phyloP scores from a whole-genome alignment of 2,329 filamentous ascomycete species.

The Orbilia brochopaga region DNA sequence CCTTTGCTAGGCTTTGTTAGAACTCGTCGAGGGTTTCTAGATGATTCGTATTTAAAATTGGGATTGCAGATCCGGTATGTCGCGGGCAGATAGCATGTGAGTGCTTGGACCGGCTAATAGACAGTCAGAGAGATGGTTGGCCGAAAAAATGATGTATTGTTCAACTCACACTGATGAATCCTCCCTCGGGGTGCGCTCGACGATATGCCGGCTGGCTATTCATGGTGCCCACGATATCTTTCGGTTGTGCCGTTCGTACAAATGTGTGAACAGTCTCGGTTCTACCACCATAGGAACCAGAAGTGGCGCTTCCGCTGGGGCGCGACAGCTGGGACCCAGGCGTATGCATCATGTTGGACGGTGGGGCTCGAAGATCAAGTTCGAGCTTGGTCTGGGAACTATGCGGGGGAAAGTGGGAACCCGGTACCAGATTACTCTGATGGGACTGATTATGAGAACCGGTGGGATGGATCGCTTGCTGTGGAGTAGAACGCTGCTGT shows the following conservation, averaged over 20 bases:
- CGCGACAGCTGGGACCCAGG: conserved; percentile 70
- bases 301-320: conserved; percentile 63
- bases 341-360: conserved; percentile 71
- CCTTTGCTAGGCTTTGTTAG: conserved; percentile 98
- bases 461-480: conserved; percentile 17
- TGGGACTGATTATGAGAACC: conserved; percentile 11
- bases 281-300: conserved; percentile 63
- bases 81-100: conserved; percentile 88
- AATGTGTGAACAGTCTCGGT: conserved; percentile 81
- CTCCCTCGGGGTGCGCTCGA: conserved; percentile 92
- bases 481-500: conserved; percentile 16
- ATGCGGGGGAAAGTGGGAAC: conserved; percentile 76
- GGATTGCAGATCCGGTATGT: conserved; percentile 99
- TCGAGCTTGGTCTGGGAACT: conserved; percentile 71
- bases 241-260: conserved; percentile 72
- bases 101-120: conserved; percentile 83
- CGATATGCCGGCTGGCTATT: conserved; percentile 88
- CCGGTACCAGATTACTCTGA: conserved; percentile 57
- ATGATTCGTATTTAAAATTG: conserved; percentile 97
- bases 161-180: conserved; percentile 83
- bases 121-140: conserved; percentile 8
- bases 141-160: not conserved
- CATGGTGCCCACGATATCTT: conserved; percentile 80
- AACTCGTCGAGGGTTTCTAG: conserved; percentile 90
- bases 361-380: conserved; percentile 67